Base-by-base conservation (phyloP, 2,329 filamentous ascomycete species). In the Chalaropsis ovoidea region DNA sequence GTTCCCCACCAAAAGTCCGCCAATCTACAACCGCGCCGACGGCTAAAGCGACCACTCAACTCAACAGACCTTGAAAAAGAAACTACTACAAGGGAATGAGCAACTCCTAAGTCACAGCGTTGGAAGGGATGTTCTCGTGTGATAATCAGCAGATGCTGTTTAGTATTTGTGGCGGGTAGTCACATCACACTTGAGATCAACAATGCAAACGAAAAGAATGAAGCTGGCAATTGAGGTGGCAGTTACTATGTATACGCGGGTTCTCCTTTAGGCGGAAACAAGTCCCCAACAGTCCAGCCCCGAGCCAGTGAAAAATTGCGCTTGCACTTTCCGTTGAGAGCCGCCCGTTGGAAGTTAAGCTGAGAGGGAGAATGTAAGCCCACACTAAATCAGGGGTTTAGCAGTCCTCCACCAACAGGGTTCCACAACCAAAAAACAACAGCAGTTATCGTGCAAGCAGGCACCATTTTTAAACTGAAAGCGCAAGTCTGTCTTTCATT, bases 261-360 rank as follows among this genome's bases (percentile, higher is more conserved):
- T 61, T 43, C 35, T 61, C 39, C 2, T 27, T 52, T 52, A 15
- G 47, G 47, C 47, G 47, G 47, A 52, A 52, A 52, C 47, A 58
- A 58, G 27, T 58, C 54, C 52, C 54, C 54, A 58, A 58, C 54
- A 39, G 24, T 58, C 54, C 8, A 31, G 31, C 31, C 54, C 31
- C n/a, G 54, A 39, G 54, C 54, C 31, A 49, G 27, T 45, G 60
- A 35, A 52, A 49, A 63, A 63, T 17, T 56, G 65, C 65, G 65
- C 65, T 66, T 66, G 42, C 65, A 66, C 31, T 66, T 66, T 63
- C 65, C 61, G 49, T 65, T 61, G 54, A 41, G 64, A 56, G 62
- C 62, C 39, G 42, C 39, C 62, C 19, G 39, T 63, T 24, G 27
- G 15, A 56, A 35, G 24, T 31, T 17, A 56, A 17, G 15, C 43